A percentile compares a stretch with the other conserved stretches of the same genome.
Evolutionary conservation across 139 green algal genomes (phyloP).

Genomic region (Coelastrella sp.): DNA sequence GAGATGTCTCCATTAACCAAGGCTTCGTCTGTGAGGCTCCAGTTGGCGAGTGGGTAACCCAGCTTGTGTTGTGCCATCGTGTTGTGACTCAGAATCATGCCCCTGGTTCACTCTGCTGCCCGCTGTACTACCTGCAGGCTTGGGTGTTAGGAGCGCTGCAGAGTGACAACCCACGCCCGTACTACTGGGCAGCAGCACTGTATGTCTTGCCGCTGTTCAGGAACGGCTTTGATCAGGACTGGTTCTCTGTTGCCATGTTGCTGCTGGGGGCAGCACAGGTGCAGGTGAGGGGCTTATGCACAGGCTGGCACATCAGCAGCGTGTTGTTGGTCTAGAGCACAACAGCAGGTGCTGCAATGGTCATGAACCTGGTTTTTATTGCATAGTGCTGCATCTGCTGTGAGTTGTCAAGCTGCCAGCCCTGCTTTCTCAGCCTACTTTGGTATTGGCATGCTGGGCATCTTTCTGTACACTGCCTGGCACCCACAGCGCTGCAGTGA

Average conservation of each 20-base stretch:
- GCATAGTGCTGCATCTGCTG: no score
- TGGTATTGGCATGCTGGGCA: no score
- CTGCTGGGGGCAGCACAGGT: conserved; percentile 69
- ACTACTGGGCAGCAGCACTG: conserved; percentile 71
- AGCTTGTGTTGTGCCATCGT: no score
- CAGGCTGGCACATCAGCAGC: background rate
- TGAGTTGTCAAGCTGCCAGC: no score
- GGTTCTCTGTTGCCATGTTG: conserved; percentile 61
- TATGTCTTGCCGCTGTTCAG: conserved; percentile 75
- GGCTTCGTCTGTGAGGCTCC: no score
- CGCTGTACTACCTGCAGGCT: conserved; percentile 55
- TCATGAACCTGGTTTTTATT: background rate
- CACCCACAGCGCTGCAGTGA: no score
- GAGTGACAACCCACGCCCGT: conserved; percentile 64
- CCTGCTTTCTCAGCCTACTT: no score
- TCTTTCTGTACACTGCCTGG: no score
- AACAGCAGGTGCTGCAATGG: background rate
- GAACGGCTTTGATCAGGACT: conserved; percentile 75
- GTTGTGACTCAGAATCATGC: no score
- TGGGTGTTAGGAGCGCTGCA: conserved; percentile 81
- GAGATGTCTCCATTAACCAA: no score
- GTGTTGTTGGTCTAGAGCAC: background rate
- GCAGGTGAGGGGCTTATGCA: conserved; percentile 59
- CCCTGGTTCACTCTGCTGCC: no score
- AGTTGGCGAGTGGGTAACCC: no score